Conservation (phyloP, 2,329 filamentous ascomycete genomes). For the Atkinsonella texensis region DNA sequence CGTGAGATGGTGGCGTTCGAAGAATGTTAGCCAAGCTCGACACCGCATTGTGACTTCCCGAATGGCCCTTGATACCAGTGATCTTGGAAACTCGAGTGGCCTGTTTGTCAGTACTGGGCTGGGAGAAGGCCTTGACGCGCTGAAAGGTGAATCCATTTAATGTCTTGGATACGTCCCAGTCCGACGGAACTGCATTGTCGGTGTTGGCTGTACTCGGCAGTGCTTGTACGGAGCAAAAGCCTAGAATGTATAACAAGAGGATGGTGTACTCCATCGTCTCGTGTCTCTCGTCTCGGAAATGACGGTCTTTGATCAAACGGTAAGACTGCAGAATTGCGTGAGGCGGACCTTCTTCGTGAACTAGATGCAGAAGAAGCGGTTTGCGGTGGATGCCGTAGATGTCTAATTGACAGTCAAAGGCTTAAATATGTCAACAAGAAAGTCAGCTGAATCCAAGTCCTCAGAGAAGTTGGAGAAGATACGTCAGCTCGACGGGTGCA, state of each 20-base stretch:
- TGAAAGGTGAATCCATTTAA: conserved; percentile 28
- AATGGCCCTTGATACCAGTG: conserved; percentile 15
- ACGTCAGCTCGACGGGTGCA: background rate
- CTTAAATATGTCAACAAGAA: background rate
- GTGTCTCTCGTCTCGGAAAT: background rate
- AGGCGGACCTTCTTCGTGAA: too few relatives aligned
- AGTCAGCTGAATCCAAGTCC: background rate
- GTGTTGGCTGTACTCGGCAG: background rate
- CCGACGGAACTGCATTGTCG: background rate
- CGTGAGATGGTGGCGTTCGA: conserved; percentile 8
- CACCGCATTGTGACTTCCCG: conserved; percentile 15
- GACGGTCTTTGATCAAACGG: background rate
- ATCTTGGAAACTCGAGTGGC: conserved; percentile 22
- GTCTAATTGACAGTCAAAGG: background rate
- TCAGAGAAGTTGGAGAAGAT: background rate
- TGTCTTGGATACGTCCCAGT: conserved; percentile 22
- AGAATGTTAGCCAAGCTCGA: conserved; percentile 17
- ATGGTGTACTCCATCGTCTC: background rate
- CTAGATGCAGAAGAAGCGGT: too few relatives aligned
- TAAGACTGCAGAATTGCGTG: background rate
- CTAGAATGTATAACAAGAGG: conserved; percentile 5
- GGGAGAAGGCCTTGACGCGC: conserved; percentile 16
- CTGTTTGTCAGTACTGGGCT: conserved; percentile 16
- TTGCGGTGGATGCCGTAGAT: background rate
- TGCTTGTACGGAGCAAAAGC: conserved; percentile 3